Evolutionary conservation across 768 basidiomycete genomes (phyloP).

Genomic region (Cantharellus cinnabarinus): DNA sequence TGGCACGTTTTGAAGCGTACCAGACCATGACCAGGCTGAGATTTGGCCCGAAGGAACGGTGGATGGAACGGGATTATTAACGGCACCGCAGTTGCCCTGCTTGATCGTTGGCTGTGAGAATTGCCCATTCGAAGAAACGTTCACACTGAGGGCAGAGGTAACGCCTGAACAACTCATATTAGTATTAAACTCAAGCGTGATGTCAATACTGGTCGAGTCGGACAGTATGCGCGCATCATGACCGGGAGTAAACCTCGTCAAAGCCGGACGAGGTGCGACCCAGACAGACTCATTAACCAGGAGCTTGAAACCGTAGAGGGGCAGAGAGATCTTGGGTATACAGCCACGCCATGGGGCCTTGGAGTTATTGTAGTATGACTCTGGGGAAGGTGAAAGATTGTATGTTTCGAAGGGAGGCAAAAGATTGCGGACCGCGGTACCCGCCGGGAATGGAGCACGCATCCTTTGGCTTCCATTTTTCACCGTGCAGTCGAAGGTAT

Average conservation of each 20-base stretch:
- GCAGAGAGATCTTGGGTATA: slow-evolving; percentile 40
- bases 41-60: slow-evolving; percentile 32
- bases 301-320: slow-evolving; percentile 62
- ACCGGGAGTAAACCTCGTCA: slow-evolving; percentile 68
- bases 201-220: slow-evolving; percentile 33
- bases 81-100: slow-evolving; percentile 25
- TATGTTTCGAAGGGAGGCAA: slow-evolving; percentile 72
- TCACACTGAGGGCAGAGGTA: slow-evolving; percentile 39
- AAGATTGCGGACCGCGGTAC: slow-evolving; percentile 47
- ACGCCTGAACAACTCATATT: slow-evolving; percentile 62
- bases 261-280: slow-evolving; percentile 44
- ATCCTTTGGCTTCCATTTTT: slow-evolving; percentile 35
- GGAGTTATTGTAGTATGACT: slow-evolving; percentile 39
- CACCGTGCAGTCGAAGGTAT: slow-evolving; percentile 34
- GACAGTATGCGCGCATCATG: slow-evolving; percentile 59
- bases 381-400: slow-evolving; percentile 40
- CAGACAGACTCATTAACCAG: slow-evolving; percentile 51
- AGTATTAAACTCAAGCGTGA: slow-evolving; percentile 61
- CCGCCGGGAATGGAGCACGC: slow-evolving; percentile 49
- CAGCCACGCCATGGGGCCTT: slow-evolving; percentile 56
- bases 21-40: slow-evolving; percentile 55
- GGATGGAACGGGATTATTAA: slow-evolving; percentile 29
- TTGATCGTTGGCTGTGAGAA: slow-evolving; percentile 36
- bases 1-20: slow-evolving; percentile 49
- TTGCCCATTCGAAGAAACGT: slow-evolving; percentile 46